Conservation (phyloP, 345 rosid genomes). For the Heritiera littoralis region DNA sequence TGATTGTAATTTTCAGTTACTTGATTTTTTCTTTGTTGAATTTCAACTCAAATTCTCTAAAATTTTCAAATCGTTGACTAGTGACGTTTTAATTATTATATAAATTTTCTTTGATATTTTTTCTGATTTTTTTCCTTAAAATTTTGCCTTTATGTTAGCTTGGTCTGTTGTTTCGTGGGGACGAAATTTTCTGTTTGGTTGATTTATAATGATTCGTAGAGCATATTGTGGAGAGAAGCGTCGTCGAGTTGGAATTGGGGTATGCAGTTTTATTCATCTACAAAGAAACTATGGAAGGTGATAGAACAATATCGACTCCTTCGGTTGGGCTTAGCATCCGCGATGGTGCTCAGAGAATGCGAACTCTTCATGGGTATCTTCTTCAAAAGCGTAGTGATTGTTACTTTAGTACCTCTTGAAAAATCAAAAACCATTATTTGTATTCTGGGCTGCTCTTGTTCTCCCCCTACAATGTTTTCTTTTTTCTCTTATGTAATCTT, state of each 20-base stretch:
- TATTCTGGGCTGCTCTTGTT: background rate
- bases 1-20: background rate
- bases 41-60: conserved; percentile 1
- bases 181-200: conserved; percentile 31
- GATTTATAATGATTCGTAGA: conserved; percentile 58
- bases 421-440: background rate
- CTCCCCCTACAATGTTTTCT: background rate
- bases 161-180: conserved; percentile 28
- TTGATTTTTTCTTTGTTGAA: conserved; percentile 2
- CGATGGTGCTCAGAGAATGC: conserved; percentile 50
- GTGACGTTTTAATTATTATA: background rate
- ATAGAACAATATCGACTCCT: conserved; percentile 52
- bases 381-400: conserved; percentile 3
- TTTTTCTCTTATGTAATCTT: background rate
- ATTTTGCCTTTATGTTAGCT: conserved; percentile 22
- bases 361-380: conserved; percentile 73
- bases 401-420: background rate
- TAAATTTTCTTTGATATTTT: too few species aligned
- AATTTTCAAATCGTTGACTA: conserved; percentile 4
- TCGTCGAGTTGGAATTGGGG: conserved; percentile 53
- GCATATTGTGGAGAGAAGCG: conserved; percentile 41
- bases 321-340: conserved; percentile 47
- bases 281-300: conserved; percentile 75
- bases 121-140: background rate
- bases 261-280: conserved; percentile 42